These are phyloP conservation scores for Debaryomyces castellii DNA, from an alignment of 805 yeast species.

Conservation along the genomic window DNA sequence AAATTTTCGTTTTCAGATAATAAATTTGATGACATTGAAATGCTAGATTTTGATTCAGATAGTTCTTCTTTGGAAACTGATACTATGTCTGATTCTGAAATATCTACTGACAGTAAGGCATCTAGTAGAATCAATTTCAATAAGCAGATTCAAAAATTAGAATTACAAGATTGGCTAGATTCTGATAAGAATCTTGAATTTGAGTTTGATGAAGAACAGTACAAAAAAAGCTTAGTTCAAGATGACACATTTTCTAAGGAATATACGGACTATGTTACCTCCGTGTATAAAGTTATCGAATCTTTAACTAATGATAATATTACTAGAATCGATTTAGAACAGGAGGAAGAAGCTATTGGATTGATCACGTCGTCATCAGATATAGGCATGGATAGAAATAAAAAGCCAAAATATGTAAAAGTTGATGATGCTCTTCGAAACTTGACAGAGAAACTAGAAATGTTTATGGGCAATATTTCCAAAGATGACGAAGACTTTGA, in stretches of 20 bases:
- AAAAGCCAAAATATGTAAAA: conserved; percentile 9
- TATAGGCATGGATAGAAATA: conserved; percentile 9
- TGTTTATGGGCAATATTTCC: conserved; percentile 24
- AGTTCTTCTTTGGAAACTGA: conserved; percentile 28
- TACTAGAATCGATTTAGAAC: conserved; percentile 11
- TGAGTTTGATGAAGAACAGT: conserved; percentile 44
- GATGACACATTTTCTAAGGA: conserved; percentile 39
- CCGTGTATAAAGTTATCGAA: conserved; percentile 54
- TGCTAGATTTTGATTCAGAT: conserved; percentile 44
- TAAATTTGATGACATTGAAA: conserved; percentile 39
- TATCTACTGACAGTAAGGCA: conserved; percentile 4
- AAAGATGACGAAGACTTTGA: conserved; percentile 19
- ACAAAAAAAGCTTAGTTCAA: conserved; percentile 32
- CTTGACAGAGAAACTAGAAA: conserved; percentile 27
- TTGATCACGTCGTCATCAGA: conserved; percentile 22
- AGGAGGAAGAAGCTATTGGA: conserved; percentile 29
- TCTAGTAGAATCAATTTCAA: conserved; percentile 1
- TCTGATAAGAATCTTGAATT: conserved; percentile 33
- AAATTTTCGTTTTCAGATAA: conserved; percentile 9
- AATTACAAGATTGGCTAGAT: conserved; percentile 49
- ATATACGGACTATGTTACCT: conserved; percentile 48
- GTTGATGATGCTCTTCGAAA: conserved; percentile 25
- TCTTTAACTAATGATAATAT: conserved; percentile 18
- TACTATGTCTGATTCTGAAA: conserved; percentile 17
- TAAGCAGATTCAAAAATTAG: conserved; percentile 17